Base-by-base conservation (phyloP, 352 stramenopile species). In the Peronosclerospora sorghi region DNA sequence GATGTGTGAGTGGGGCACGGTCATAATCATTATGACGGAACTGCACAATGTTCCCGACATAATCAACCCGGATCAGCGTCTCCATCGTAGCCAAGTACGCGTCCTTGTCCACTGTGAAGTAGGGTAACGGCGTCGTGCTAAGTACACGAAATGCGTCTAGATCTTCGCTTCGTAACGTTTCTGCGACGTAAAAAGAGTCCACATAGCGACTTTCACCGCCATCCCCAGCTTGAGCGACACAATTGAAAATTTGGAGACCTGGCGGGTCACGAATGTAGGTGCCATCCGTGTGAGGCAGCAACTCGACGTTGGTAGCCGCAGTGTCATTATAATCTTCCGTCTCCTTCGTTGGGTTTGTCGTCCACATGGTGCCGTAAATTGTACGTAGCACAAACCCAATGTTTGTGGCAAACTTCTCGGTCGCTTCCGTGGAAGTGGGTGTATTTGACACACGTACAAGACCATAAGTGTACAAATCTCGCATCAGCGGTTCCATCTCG, bases 201-300 rank as follows among this genome's bases (percentile, higher is more conserved):
- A 90, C 54, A 55, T 89, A 90, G 27, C 76, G 77, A 41, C 73
- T 90, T 26, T 79, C 72, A 17, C 76, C 81, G 10, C 74, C 78
- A 8, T 80, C 61, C 8, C 67, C 69, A 5, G 79, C 80, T 44
- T 92, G 79, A 4, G 68, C 72, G 0, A 83, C 62, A 51, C 82
- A 94, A 59, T 94, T 94, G 60, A 94, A 94, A 51, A 94, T 87
- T 56, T 94, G 82, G 27, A 94, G 56, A 8, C 82, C 82, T n/a
- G 82, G 77, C 8, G 80, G 76, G 26, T 90, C 77, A 44, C 74
- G 72, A 41, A 91, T 85, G 63, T 94, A 94, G 51, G 75, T 92
- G 59, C 75, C 76, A 51, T 94, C 82, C 21, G 82, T 94, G 73
- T 94, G 82, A 34, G 77, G 73, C 42, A 85, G 58, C 45, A 94